phyloP scores from a whole-genome alignment of 306 rosid genomes.

The Pachyrhizus erosus region DNA sequence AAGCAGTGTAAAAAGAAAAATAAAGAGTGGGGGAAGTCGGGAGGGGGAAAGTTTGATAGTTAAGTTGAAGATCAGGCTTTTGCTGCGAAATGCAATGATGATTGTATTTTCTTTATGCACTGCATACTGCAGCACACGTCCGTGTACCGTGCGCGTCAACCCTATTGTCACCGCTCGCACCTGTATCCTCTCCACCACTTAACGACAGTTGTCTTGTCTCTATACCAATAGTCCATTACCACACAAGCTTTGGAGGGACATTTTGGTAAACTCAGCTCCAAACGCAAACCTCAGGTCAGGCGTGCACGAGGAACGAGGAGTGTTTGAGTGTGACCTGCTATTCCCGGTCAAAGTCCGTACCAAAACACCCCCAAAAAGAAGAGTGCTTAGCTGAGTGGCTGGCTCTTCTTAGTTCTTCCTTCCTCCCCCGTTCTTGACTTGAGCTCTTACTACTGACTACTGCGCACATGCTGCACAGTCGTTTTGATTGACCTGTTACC shows the following conservation, averaged over 20 bases:
- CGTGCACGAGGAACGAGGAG: constrained; percentile 28
- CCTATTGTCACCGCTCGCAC: constrained; percentile 45
- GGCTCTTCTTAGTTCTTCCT: too few species aligned
- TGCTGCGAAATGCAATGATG: constrained; percentile 54
- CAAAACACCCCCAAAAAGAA: neutral
- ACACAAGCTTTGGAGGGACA: neutral
- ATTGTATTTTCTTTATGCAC: constrained; percentile 47
- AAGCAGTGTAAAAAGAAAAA: constrained; percentile 21
- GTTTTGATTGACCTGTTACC: constrained; percentile 61
- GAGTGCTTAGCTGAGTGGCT: too few species aligned
- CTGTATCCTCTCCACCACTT: constrained; percentile 36
- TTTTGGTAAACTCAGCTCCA: constrained; percentile 26
- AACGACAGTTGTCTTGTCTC: constrained; percentile 40
- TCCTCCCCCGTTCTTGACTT: neutral
- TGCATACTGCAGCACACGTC: constrained; percentile 55
- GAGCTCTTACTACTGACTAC: constrained; percentile 14
- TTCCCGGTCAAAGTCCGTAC: constrained; percentile 56
- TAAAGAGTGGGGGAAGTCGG: neutral
- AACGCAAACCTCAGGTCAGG: neutral
- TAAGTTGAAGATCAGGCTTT: constrained; percentile 49
- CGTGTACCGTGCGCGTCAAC: constrained; percentile 72
- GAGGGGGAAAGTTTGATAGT: constrained; percentile 26
- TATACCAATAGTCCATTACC: too few species aligned
- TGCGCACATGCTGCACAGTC: constrained; percentile 48
- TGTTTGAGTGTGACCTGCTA: constrained; percentile 42